These are phyloP conservation scores for Corymbia citriodora DNA, from an alignment of 441 rosid genomes.

Conservation along the genomic window DNA sequence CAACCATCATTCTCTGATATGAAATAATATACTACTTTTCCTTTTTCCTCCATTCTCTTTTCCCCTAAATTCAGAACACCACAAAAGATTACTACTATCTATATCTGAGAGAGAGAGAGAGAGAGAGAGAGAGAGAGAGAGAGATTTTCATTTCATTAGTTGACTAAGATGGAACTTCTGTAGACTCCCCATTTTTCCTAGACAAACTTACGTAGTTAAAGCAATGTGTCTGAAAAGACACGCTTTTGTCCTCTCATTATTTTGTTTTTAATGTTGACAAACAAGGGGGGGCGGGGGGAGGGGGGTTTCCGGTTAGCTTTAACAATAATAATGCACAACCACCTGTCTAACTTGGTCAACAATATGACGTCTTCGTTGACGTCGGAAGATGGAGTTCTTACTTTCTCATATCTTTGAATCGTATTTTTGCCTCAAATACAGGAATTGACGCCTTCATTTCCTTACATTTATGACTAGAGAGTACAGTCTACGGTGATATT, in stretches of 20 bases:
- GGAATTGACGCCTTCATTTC: not conserved
- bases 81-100: not conserved
- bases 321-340: not conserved
- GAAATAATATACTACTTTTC: not conserved
- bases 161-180: not conserved
- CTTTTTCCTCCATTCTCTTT: not conserved
- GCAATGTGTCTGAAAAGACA: not conserved
- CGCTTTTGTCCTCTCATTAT: not conserved
- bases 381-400: not conserved
- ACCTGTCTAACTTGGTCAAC: not conserved
- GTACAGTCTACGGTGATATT: no score
- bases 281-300: not conserved
- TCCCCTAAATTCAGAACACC: not conserved
- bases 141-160: not conserved
- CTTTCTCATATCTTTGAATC: not conserved
- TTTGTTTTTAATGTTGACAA: not conserved
- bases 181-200: not conserved
- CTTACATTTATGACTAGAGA: no score
- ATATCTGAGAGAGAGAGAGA: not conserved
- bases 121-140: not conserved
- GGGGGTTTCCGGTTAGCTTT: not conserved
- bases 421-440: not conserved
- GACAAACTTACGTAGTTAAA: not conserved
- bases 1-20: not conserved
- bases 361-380: not conserved